These are phyloP conservation scores for Mucor sp. DNA, from an alignment of 371 early-diverging fungal genomes.

Conservation along the genomic window DNA sequence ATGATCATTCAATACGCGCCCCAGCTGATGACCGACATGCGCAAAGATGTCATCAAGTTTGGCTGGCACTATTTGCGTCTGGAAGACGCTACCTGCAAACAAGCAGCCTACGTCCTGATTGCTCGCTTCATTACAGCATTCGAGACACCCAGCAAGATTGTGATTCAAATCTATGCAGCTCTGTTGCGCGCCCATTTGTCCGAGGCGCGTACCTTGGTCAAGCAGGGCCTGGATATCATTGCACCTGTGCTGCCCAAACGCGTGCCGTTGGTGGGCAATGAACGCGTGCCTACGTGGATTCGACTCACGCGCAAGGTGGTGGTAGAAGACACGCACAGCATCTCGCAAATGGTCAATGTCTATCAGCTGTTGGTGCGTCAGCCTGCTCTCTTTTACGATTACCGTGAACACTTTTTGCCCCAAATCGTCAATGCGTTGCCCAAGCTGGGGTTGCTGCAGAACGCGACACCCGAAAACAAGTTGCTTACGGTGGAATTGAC, in stretches of 20 bases:
- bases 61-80: slow-evolving; percentile 90
- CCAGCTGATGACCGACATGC: slow-evolving; percentile 69
- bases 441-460: slow-evolving; percentile 88
- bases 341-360: slow-evolving; percentile 85
- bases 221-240: slow-evolving; percentile 93
- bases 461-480: slow-evolving; percentile 86
- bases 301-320: slow-evolving; percentile 86
- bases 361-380: slow-evolving; percentile 91
- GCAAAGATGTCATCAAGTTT: slow-evolving; percentile 93
- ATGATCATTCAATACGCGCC: slow-evolving; percentile 87
- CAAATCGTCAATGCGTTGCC: slow-evolving; percentile 85
- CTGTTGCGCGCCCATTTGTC: slow-evolving; percentile 85
- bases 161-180: slow-evolving; percentile 88
- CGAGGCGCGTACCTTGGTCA: slow-evolving; percentile 82
- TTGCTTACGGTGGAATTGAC: slow-evolving; percentile 86
- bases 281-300: slow-evolving; percentile 82
- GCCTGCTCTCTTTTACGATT: slow-evolving; percentile 85
- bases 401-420: slow-evolving; percentile 86
- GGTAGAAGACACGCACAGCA: slow-evolving; percentile 88
- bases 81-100: slow-evolving; percentile 93
- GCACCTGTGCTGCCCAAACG: slow-evolving; percentile 89
- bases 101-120: slow-evolving; percentile 92
- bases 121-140: slow-evolving; percentile 90
- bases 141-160: slow-evolving; percentile 92
- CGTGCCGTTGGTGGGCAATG: slow-evolving; percentile 45